These are phyloP conservation scores for Penicillium sp. DNA, from an alignment of 2,329 filamentous ascomycete species.

Conservation along the genomic window DNA sequence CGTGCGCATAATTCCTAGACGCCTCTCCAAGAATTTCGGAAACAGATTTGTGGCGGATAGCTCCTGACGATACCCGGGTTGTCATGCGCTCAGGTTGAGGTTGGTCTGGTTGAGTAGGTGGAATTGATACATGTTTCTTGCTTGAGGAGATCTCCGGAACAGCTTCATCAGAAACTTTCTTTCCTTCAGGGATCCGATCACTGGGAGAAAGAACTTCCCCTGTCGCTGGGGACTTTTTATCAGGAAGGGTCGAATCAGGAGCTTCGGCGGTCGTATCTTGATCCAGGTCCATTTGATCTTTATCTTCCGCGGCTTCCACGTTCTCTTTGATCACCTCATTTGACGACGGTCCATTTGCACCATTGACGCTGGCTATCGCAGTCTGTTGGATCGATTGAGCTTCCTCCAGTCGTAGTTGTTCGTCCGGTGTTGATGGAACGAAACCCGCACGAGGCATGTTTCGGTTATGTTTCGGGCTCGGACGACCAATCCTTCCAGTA, in stretches of 20 bases:
- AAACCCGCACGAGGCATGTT: constrained; percentile 30
- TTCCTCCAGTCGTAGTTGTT: constrained; percentile 61
- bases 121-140: constrained; percentile 31
- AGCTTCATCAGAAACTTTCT: constrained; percentile 16
- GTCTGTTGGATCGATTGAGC: constrained; percentile 50
- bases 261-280: constrained; percentile 14
- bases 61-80: constrained; percentile 71
- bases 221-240: neutral
- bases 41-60: constrained; percentile 72
- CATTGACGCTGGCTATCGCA: constrained; percentile 20
- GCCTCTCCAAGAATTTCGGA: constrained; percentile 71
- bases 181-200: constrained; percentile 16
- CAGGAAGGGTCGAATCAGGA: constrained; percentile 16
- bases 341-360: constrained; percentile 16
- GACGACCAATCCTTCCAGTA: constrained; percentile 51
- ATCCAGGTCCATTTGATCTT: constrained; percentile 25
- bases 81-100: constrained; percentile 62
- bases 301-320: constrained; percentile 15
- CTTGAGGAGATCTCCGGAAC: constrained; percentile 17
- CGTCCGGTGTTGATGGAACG: constrained; percentile 59
- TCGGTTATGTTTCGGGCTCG: constrained; percentile 29
- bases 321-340: constrained; percentile 34
- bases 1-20: constrained; percentile 46
- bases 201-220: constrained; percentile 21
- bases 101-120: constrained; percentile 30